Evolutionary conservation across 148 eudicot species (phyloP), one percentile per base, ranked within the genome.

Genomic region (Agrostemma githago): DNA sequence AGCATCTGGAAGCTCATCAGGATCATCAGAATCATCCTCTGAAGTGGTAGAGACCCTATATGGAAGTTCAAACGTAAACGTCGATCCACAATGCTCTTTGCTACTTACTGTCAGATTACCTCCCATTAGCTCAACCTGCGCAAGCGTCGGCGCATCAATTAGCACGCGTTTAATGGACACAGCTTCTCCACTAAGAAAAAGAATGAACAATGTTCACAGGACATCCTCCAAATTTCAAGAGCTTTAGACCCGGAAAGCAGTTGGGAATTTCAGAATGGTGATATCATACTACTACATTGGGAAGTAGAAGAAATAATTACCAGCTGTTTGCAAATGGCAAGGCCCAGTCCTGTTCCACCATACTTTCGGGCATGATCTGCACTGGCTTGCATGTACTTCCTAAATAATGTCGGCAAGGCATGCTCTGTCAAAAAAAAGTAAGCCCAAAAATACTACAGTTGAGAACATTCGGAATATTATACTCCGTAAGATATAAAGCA

Each of bases 291-390:
- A 16, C 64, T 2, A 38, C 58, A 56, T 6, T 56, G 7, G 17
- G 34, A 17, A 58, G 68, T 10, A 48, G 39, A 61, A 68, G 19
- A 16, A 38, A 44, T 72, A 70, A 20, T 79, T 82, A 93, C 98
- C 92, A 94, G 84, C 74, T 94, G 98, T 84, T 94, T 94, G 85
- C 98, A 94, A 75, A 94, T 94, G 73, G 98, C 95, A 43, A 94
- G 82, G 77, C 98, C 98, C 8, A 94, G 85, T 72, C 98, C 98
- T 53, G 98, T 94, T 74, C 98, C 98, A 57, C 98, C 98, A 78
- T 94, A 94, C 82, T 94, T 94, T 34, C 98, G 83, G 77, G 97
- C 91, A 58, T 92, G 93, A 72, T 89, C 98, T 26, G 91, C 87
- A 72, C 97, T 88, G 66, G 83, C 98, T 91, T 94, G 98, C 89